Percentiles rank a stretch among this genome's conserved stretches.
Conservation (phyloP, 768 basidiomycete species). For the Mycena sanguinolenta region DNA sequence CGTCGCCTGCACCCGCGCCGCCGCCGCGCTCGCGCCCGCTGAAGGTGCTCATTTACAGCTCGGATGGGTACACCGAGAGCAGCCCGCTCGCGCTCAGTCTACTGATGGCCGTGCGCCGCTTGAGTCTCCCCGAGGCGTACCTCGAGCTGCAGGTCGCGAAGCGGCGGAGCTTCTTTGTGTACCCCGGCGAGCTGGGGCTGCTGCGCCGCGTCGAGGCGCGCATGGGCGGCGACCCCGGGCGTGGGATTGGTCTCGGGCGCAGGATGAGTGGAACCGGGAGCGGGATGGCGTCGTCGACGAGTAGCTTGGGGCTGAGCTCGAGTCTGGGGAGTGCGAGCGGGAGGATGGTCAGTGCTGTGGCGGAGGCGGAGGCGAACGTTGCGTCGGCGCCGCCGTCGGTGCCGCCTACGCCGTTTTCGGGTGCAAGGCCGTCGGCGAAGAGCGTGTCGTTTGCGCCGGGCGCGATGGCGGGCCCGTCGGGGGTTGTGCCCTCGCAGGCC, state of each 20-base stretch:
- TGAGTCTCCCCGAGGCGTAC: constrained; percentile 90
- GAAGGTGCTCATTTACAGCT: constrained; percentile 84
- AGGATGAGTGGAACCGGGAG: constrained; percentile 42
- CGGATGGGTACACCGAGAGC: constrained; percentile 94
- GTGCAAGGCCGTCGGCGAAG: constrained; percentile 61
- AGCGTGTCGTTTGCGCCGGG: constrained; percentile 59
- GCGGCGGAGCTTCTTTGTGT: constrained; percentile 91
- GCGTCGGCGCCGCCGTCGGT: background rate
- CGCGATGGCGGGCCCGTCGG: constrained; percentile 36
- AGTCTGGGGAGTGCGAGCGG: constrained; percentile 44
- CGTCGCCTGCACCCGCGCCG: constrained; percentile 49
- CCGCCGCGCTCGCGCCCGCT: constrained; percentile 68
- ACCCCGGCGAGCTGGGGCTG: constrained; percentile 82
- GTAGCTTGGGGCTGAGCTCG: constrained; percentile 29
- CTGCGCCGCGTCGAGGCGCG: constrained; percentile 77
- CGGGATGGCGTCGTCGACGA: constrained; percentile 47
- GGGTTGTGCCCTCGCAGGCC: constrained; percentile 47
- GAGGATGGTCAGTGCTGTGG: constrained; percentile 25
- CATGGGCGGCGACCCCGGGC: constrained; percentile 52
- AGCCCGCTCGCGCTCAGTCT: constrained; percentile 89
- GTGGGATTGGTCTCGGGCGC: constrained; percentile 50
- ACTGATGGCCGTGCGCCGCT: constrained; percentile 80
- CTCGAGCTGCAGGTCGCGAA: constrained; percentile 88
- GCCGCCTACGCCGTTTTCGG: background rate
- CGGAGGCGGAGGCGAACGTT: background rate